Percentiles rank a stretch among this genome's conserved stretches.
Conservation (phyloP, 2,329 filamentous ascomycete genomes). For the Colletotrichum chrysophilum region DNA sequence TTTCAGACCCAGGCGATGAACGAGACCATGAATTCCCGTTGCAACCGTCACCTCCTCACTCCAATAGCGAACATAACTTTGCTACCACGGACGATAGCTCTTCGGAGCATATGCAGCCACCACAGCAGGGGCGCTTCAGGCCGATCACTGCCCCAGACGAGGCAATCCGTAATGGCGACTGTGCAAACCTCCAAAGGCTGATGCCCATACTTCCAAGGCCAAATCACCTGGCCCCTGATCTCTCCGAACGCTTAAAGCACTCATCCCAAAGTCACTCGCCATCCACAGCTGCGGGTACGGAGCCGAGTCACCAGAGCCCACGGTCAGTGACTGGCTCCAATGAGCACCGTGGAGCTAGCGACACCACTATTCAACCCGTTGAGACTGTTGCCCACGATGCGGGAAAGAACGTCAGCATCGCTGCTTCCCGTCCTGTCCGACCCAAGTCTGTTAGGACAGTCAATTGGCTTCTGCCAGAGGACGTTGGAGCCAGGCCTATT, state of each 20-base stretch:
- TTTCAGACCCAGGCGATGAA: not conserved
- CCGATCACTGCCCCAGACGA: not conserved
- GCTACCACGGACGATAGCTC: not conserved
- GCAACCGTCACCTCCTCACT: not conserved
- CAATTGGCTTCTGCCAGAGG: slow-evolving; percentile 12
- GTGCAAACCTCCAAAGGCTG: not conserved
- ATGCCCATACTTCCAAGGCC: not conserved
- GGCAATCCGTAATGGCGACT: not conserved
- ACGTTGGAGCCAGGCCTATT: not conserved
- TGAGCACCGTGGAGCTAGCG: slow-evolving; percentile 25
- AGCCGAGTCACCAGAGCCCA: slow-evolving; percentile 33
- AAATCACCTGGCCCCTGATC: not conserved
- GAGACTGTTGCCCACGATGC: not conserved
- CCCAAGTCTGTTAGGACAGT: not conserved
- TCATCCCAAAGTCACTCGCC: slow-evolving; percentile 1
- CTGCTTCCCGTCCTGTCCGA: not conserved
- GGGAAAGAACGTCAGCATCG: not conserved
- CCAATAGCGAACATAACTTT: not conserved
- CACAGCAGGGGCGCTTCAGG: not conserved
- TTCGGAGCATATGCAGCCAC: not conserved
- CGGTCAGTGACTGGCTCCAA: slow-evolving; percentile 26
- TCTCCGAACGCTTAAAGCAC: not conserved
- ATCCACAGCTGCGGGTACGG: slow-evolving; percentile 11
- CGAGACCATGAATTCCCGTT: not conserved
- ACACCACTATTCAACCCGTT: slow-evolving; percentile 28